Conservation (phyloP, 495 filamentous ascomycete species). For the Oleoguttula mirabilis region DNA sequence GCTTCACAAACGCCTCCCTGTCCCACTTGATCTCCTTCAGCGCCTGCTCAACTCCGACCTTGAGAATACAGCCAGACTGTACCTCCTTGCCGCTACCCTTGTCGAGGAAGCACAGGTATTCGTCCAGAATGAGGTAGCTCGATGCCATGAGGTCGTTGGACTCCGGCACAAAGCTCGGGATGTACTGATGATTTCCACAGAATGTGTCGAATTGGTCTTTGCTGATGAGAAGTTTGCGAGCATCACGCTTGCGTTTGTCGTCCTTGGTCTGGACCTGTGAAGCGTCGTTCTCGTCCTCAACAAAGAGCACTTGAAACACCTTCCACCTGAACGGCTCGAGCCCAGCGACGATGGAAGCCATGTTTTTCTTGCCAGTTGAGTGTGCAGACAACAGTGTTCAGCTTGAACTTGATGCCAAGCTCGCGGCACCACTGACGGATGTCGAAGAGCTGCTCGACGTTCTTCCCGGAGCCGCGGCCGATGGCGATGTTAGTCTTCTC, state of each 20-base stretch:
- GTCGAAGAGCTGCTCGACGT: slow-evolving; percentile 34
- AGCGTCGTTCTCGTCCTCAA: neutral
- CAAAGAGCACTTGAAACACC: neutral
- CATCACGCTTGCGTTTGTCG: neutral
- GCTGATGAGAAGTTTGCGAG: neutral
- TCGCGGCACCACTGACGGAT: slow-evolving; percentile 37
- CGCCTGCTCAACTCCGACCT: neutral
- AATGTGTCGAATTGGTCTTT: neutral
- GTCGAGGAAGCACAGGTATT: neutral
- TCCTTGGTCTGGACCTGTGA: neutral
- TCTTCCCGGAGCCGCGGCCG: slow-evolving; percentile 37
- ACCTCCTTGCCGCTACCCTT: neutral
- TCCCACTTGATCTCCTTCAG: neutral
- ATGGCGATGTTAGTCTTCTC: slow-evolving; percentile 41
- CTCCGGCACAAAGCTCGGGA: neutral
- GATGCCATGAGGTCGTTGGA: neutral
- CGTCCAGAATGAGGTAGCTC: neutral
- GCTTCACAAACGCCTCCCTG: neutral
- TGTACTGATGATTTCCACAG: neutral
- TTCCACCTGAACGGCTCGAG: too few relatives aligned
- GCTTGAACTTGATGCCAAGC: slow-evolving; percentile 43
- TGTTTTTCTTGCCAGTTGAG: slow-evolving; percentile 43
- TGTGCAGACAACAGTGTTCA: slow-evolving; percentile 45
- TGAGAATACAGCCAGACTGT: neutral
- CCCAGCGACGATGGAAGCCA: too few relatives aligned